Evolutionary conservation across 805 yeast genomes (phyloP).

Genomic region (Wickerhamiella domercqiae): DNA sequence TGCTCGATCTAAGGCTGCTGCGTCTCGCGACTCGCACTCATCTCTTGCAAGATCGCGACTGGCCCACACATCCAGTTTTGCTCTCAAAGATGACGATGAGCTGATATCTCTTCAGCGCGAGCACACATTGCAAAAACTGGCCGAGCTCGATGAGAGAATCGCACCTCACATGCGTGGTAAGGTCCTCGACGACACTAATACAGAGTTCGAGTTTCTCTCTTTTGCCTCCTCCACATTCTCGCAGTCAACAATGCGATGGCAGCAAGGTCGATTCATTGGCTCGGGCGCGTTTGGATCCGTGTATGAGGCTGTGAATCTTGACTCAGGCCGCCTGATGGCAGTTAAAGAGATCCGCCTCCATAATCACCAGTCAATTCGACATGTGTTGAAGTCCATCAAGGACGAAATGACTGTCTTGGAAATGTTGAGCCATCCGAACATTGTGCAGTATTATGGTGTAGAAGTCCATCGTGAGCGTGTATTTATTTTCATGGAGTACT

Average conservation of each 20-base stretch:
- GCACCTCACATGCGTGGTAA: constrained; percentile 41
- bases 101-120: constrained; percentile 44
- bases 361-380: constrained; percentile 69
- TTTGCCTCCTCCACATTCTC: constrained; percentile 79
- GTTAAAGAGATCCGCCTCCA: constrained; percentile 90
- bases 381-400: constrained; percentile 73
- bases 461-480: constrained; percentile 94
- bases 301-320: constrained; percentile 79
- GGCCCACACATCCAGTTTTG: constrained; percentile 24
- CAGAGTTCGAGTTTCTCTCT: constrained; percentile 74
- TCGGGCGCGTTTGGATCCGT: constrained; percentile 95
- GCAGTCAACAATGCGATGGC: constrained; percentile 82
- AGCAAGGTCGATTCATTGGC: constrained; percentile 83
- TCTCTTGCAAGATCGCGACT: not conserved
- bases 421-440: constrained; percentile 88
- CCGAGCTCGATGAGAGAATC: constrained; percentile 41
- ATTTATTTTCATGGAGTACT: constrained; percentile 91
- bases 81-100: constrained; percentile 39
- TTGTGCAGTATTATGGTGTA: constrained; percentile 92
- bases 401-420: constrained; percentile 96
- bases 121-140: constrained; percentile 51
- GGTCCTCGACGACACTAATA: constrained; percentile 74
- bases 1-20: constrained; percentile 64
- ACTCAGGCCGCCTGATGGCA: constrained; percentile 92
- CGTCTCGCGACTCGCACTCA: constrained; percentile 26